Conservation (phyloP, 2,329 filamentous ascomycete species). For the Ophiosphaerella herpotricha region DNA sequence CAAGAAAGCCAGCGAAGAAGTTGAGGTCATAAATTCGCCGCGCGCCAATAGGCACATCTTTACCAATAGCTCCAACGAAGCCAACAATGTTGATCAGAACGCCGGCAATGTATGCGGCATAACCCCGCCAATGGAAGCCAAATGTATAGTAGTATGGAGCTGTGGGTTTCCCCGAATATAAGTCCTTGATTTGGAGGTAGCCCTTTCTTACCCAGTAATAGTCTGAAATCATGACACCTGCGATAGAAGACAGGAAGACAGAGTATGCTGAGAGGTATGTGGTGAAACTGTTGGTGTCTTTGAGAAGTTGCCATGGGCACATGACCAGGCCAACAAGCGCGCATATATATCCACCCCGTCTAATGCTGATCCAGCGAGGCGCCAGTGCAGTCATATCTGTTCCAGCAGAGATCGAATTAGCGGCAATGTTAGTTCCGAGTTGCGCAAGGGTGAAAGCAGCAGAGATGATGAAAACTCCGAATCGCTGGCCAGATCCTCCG, state of each 20-base stretch:
- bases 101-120: conserved; percentile 78
- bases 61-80: conserved; percentile 80
- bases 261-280: conserved; percentile 91
- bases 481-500: conserved; percentile 46
- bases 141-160: conserved; percentile 75
- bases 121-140: conserved; percentile 83
- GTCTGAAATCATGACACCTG: conserved; percentile 86
- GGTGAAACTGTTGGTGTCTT: conserved; percentile 78
- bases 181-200: conserved; percentile 75
- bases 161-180: conserved; percentile 72
- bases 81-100: conserved; percentile 91
- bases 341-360: conserved; percentile 85
- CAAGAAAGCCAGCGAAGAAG: conserved; percentile 83
- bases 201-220: conserved; percentile 87
- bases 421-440: conserved; percentile 84
- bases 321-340: conserved; percentile 79
- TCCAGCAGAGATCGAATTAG: conserved; percentile 82
- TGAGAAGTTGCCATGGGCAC: conserved; percentile 83
- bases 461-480: conserved; percentile 61
- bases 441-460: conserved; percentile 67
- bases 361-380: conserved; percentile 81
- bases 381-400: conserved; percentile 82
- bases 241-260: conserved; percentile 91
- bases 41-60: conserved; percentile 73
- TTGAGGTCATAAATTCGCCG: conserved; percentile 89